Conservation (phyloP, 164 flowering plant species). For the Nymphaea colorata region DNA sequence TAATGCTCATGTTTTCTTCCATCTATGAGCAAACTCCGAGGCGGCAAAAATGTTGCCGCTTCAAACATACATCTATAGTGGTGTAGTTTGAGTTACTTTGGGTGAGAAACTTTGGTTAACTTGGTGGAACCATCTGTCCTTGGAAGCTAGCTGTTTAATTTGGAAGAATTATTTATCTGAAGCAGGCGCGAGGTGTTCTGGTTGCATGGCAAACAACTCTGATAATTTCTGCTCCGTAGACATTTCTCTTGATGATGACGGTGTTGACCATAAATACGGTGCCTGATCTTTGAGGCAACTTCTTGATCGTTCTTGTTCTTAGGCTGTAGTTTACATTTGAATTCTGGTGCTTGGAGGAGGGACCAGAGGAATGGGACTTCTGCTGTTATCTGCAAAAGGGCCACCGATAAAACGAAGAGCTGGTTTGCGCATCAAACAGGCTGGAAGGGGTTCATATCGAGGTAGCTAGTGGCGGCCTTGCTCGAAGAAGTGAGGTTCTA, state of each 20-base stretch:
- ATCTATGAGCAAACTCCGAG: too few species aligned
- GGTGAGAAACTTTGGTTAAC: not conserved
- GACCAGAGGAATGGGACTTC: conserved; percentile 22
- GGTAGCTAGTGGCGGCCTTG: conserved; percentile 47
- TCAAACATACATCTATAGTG: not conserved
- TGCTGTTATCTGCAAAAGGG: conserved; percentile 36
- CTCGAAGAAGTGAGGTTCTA: not conserved
- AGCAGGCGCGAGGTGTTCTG: not conserved
- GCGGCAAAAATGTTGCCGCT: too few species aligned
- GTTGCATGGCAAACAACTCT: not conserved
- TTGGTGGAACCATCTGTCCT: not conserved
- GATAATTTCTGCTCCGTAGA: not conserved
- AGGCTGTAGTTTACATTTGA: not conserved
- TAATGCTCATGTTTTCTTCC: too few species aligned
- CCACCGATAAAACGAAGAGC: conserved; percentile 68
- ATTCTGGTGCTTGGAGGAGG: not conserved
- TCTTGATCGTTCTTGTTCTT: not conserved
- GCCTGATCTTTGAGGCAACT: not conserved
- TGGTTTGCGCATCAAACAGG: conserved; percentile 65
- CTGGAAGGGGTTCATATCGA: conserved; percentile 75
- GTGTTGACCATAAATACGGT: not conserved
- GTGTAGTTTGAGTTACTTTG: not conserved
- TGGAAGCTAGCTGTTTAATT: not conserved
- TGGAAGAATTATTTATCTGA: not conserved
- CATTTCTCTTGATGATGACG: not conserved